phyloP scores from a whole-genome alignment of 108 stramenopile species.

The Nannochloropsis oceanica region DNA sequence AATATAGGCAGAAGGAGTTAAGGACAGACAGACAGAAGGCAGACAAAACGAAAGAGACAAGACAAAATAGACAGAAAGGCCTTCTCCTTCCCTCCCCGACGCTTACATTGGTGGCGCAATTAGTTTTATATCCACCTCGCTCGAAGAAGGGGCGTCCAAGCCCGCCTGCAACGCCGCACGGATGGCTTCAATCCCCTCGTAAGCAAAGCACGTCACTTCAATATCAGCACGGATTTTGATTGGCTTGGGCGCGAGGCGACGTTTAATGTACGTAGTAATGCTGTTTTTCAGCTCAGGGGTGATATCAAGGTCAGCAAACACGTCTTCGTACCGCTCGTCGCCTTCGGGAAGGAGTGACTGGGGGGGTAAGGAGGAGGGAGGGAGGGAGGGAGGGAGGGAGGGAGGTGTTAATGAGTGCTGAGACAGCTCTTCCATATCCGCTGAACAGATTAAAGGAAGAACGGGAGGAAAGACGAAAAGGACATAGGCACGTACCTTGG shows the following conservation, averaged over 20 bases:
- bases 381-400: not conserved
- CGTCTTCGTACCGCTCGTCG: conserved; percentile 16
- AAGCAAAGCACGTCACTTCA: conserved; percentile 94
- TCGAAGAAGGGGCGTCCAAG: conserved; percentile 59
- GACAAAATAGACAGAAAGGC: too few relatives aligned
- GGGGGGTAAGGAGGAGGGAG: not conserved
- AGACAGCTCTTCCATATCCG: conserved; percentile 6
- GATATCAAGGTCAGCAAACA: conserved; percentile 36
- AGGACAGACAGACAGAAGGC: too few relatives aligned
- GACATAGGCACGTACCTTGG: conserved; percentile 8
- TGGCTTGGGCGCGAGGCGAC: conserved; percentile 86
- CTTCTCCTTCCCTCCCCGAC: too few relatives aligned
- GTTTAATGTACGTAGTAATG: conserved; percentile 46
- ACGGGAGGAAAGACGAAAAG: not conserved
- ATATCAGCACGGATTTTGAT: conserved; percentile 96
- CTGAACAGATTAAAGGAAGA: not conserved
- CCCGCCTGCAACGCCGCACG: conserved; percentile 85
- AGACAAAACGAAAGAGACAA: too few relatives aligned
- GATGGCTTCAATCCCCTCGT: conserved; percentile 97
- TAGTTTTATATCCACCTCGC: conserved; percentile 80
- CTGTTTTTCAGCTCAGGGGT: conserved; percentile 31
- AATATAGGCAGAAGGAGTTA: too few relatives aligned
- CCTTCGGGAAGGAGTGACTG: not conserved
- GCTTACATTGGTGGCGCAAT: conserved; percentile 80
- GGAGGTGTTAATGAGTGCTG: not conserved